phyloP scores from a whole-genome alignment of 1,139 yeast genomes.

The Nakaseomyces uthaithaninus region DNA sequence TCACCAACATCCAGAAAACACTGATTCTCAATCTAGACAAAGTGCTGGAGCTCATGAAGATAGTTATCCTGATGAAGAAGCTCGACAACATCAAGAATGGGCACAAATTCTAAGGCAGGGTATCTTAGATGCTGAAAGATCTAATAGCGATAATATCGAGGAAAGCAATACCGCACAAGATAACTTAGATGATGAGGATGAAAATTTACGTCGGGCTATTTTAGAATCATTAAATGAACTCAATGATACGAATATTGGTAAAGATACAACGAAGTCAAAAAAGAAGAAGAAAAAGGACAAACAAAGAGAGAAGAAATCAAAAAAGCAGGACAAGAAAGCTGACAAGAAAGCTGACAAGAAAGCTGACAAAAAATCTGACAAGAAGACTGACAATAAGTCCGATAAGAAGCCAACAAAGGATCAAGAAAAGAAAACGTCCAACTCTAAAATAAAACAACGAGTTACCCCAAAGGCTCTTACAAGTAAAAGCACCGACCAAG shows the following conservation, averaged over 20 bases:
- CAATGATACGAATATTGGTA: slow-evolving; percentile 12
- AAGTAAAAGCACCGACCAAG: slow-evolving; percentile 10
- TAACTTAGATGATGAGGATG: slow-evolving; percentile 31
- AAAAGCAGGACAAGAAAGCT: slow-evolving; percentile 8
- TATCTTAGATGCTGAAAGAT: slow-evolving; percentile 16
- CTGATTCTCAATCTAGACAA: slow-evolving; percentile 7
- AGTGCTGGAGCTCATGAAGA: background rate
- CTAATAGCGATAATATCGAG: slow-evolving; percentile 2
- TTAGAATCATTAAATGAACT: slow-evolving; percentile 27
- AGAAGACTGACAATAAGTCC: slow-evolving; percentile 1
- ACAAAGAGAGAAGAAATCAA: slow-evolving; percentile 9
- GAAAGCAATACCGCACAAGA: too few relatives aligned
- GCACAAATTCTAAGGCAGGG: slow-evolving; percentile 28
- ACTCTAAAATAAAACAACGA: slow-evolving; percentile 10
- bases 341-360: slow-evolving; percentile 12
- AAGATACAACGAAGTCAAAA: slow-evolving; percentile 13
- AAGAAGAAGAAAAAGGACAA: slow-evolving; percentile 19
- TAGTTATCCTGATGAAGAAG: slow-evolving; percentile 11
- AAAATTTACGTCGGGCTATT: slow-evolving; percentile 29
- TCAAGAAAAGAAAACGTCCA: slow-evolving; percentile 1
- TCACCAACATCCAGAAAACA: slow-evolving; percentile 7
- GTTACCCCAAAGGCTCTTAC: too few relatives aligned
- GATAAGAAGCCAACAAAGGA: slow-evolving; percentile 12
- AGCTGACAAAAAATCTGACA: slow-evolving; percentile 11
- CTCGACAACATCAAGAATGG: slow-evolving; percentile 25